phyloP scores from a whole-genome alignment of 2,329 filamentous ascomycete genomes.

The Aspergillus sp. region DNA sequence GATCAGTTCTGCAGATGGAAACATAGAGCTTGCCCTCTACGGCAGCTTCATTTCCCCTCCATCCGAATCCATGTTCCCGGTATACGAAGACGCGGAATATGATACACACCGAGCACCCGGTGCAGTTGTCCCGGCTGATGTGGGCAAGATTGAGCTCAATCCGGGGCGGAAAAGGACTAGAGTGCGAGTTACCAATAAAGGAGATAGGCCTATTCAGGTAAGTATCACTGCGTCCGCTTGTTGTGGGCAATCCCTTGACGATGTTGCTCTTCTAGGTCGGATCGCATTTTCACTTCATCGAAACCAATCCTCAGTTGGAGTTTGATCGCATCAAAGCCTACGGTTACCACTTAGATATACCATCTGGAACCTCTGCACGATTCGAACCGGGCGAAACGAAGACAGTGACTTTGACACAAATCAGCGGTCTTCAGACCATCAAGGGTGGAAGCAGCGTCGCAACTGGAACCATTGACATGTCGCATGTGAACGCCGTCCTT shows the following conservation, averaged over 20 bases:
- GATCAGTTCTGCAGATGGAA: constrained; percentile 71
- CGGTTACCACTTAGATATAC: constrained; percentile 75
- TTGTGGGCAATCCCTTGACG: neutral
- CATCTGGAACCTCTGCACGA: constrained; percentile 77
- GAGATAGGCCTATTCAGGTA: constrained; percentile 79
- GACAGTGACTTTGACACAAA: constrained; percentile 78
- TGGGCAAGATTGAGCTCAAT: constrained; percentile 60
- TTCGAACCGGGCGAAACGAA: constrained; percentile 87
- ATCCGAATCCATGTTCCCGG: constrained; percentile 57
- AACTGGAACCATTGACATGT: constrained; percentile 58
- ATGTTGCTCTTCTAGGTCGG: constrained; percentile 49
- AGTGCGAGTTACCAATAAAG: constrained; percentile 69
- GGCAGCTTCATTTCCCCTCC: constrained; percentile 79
- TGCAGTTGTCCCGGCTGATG: constrained; percentile 63
- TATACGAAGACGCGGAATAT: constrained; percentile 55
- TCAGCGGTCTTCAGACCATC: constrained; percentile 69
- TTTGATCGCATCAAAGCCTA: constrained; percentile 76
- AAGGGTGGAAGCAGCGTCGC: constrained; percentile 73
- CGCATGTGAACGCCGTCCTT: constrained; percentile 58
- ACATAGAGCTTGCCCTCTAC: constrained; percentile 73
- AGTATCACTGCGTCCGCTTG: constrained; percentile 2
- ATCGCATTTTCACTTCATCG: constrained; percentile 88
- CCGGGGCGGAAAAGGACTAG: constrained; percentile 62
- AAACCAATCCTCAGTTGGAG: constrained; percentile 73
- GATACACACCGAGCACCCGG: constrained; percentile 62